Conservation (phyloP, 768 basidiomycete species). For the Pulveroboletus sp. region DNA sequence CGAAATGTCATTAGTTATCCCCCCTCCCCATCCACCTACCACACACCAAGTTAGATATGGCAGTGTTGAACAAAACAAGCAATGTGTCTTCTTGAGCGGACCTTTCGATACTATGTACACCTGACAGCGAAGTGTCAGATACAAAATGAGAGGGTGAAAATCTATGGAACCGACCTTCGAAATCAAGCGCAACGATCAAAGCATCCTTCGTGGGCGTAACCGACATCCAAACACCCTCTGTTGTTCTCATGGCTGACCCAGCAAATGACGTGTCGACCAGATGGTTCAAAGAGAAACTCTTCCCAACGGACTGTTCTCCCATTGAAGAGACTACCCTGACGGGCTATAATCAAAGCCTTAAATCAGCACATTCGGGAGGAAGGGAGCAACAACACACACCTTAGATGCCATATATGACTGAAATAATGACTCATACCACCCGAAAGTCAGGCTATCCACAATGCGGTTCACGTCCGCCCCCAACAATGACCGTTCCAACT, state of each 20-base stretch:
- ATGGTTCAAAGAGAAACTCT: conserved; percentile 58
- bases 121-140: conserved; percentile 14
- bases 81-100: too few relatives aligned
- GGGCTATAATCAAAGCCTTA: conserved; percentile 34
- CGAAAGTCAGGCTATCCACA: conserved; percentile 53
- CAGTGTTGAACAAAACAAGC: too few relatives aligned
- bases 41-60: conserved; percentile 59
- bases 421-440: conserved; percentile 66
- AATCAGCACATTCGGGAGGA: not conserved
- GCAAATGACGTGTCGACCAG: conserved; percentile 64
- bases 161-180: conserved; percentile 35
- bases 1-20: not conserved
- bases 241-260: conserved; percentile 63
- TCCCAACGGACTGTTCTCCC: conserved; percentile 67
- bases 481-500: conserved; percentile 50
- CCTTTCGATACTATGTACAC: conserved; percentile 62
- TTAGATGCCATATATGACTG: conserved; percentile 62
- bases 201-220: too few relatives aligned
- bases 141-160: not conserved
- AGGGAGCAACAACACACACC: conserved; percentile 24
- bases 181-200: too few relatives aligned
- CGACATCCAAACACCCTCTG: too few relatives aligned
- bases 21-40: not conserved
- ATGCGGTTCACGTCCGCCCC: conserved; percentile 59
- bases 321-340: too few relatives aligned